A percentile compares a stretch with the other conserved stretches of the same genome.
These are phyloP conservation scores for Boletus tylopilopsis DNA, from an alignment of 768 basidiomycete genomes.

Conservation along the genomic window DNA sequence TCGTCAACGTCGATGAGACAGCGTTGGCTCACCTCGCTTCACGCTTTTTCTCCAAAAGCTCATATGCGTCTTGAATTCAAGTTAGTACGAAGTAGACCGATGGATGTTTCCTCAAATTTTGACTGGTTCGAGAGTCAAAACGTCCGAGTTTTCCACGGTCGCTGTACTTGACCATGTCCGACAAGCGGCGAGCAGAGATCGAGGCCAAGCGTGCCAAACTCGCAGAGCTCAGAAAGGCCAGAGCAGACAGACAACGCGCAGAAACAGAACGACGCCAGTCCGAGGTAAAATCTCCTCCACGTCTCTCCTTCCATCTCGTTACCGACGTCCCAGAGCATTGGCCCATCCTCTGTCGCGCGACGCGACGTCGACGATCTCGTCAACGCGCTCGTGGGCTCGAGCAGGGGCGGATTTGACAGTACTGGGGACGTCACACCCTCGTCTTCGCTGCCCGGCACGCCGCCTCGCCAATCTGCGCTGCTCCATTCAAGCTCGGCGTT, in stretches of 20 bases:
- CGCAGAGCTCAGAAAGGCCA: slow-evolving; percentile 74
- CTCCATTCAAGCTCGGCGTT: slow-evolving; percentile 36
- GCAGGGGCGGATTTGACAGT: slow-evolving; percentile 48
- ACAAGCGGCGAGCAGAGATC: slow-evolving; percentile 79
- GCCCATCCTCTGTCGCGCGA: slow-evolving; percentile 41
- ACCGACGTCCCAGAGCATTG: slow-evolving; percentile 28
- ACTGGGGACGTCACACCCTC: slow-evolving; percentile 61
- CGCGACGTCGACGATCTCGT: slow-evolving; percentile 73
- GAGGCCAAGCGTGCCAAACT: slow-evolving; percentile 89
- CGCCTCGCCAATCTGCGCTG: slow-evolving; percentile 40
- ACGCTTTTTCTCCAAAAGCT: no score
- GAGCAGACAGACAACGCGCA: slow-evolving; percentile 62
- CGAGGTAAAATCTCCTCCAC: slow-evolving; percentile 19
- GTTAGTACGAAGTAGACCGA: no score
- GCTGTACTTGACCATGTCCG: slow-evolving; percentile 41
- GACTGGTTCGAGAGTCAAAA: background rate
- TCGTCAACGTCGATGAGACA: no score
- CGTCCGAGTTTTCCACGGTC: slow-evolving; percentile 17
- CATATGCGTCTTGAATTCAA: no score
- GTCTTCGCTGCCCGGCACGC: slow-evolving; percentile 71
- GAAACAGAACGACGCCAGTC: slow-evolving; percentile 40
- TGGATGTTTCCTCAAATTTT: no score
- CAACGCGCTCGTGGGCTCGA: slow-evolving; percentile 48
- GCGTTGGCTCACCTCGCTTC: no score
- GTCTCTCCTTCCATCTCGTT: background rate